phyloP scores from a whole-genome alignment of 352 stramenopile genomes.

The Globisporangium nagaii region DNA sequence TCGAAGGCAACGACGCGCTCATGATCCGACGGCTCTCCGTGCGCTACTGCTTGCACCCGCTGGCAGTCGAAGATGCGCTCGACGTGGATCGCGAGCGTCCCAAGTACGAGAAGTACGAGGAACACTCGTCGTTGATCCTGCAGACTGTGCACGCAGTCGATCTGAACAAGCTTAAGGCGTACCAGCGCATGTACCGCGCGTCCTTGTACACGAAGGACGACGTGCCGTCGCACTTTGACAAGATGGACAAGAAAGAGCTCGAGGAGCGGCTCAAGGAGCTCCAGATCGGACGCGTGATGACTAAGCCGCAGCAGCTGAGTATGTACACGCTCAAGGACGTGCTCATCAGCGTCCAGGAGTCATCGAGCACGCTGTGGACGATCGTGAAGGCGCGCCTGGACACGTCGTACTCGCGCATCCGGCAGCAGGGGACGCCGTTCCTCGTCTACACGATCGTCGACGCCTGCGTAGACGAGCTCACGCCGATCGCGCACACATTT shows the following conservation, averaged over 20 bases:
- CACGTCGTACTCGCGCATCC: conserved; percentile 80
- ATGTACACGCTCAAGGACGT: conserved; percentile 70
- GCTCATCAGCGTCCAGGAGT: conserved; percentile 69
- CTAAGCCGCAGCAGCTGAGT: conserved; percentile 69
- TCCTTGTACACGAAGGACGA: conserved; percentile 62
- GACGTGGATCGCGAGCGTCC: conserved; percentile 72
- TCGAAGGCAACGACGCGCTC: conserved; percentile 57
- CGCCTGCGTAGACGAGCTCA: conserved; percentile 75
- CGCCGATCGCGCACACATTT: conserved; percentile 67
- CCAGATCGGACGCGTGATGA: conserved; percentile 57
- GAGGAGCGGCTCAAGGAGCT: conserved; percentile 51
- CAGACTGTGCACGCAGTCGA: conserved; percentile 58
- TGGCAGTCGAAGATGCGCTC: conserved; percentile 80
- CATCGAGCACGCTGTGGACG: conserved; percentile 39
- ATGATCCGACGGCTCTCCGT: conserved; percentile 70
- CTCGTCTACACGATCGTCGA: conserved; percentile 80
- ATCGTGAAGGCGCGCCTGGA: conserved; percentile 59
- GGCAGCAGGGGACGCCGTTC: conserved; percentile 67
- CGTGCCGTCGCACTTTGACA: conserved; percentile 43
- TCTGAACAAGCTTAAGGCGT: conserved; percentile 43
- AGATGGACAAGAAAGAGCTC: conserved; percentile 60
- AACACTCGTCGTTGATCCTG: conserved; percentile 74
- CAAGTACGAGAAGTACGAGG: conserved; percentile 86
- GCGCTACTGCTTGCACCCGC: conserved; percentile 76
- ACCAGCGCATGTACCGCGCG: conserved; percentile 69